A percentile compares a stretch with the other conserved stretches of the same genome.
Conservation (phyloP, 441 rosid genomes). For the Populus hybrid region DNA sequence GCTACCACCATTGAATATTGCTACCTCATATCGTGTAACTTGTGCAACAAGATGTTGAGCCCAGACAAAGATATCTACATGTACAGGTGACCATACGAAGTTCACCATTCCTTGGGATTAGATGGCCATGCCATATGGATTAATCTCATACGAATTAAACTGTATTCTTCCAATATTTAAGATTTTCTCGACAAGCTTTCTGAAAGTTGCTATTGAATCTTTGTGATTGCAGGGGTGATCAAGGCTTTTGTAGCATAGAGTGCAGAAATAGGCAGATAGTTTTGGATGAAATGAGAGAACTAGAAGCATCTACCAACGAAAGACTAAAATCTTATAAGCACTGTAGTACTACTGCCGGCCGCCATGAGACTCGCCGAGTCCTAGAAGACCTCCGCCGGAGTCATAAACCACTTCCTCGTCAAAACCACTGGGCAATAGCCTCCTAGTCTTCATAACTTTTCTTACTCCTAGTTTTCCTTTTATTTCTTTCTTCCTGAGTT, state of each 20-base stretch:
- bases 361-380: slow-evolving; percentile 30
- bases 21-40: slow-evolving; percentile 59
- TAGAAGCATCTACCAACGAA: slow-evolving; percentile 44
- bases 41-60: slow-evolving; percentile 49
- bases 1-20: slow-evolving; percentile 21
- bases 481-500: not conserved
- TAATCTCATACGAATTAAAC: not conserved
- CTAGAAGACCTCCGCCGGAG: slow-evolving; percentile 37
- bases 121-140: not conserved
- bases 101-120: not conserved
- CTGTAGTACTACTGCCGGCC: slow-evolving; percentile 31
- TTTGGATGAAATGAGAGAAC: slow-evolving; percentile 54
- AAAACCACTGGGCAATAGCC: slow-evolving; percentile 36
- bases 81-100: slow-evolving; percentile 54
- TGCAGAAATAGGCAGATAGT: slow-evolving; percentile 70
- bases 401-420: slow-evolving; percentile 17
- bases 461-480: not conserved
- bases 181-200: not conserved
- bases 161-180: not conserved
- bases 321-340: slow-evolving; percentile 37
- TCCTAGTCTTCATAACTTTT: slow-evolving; percentile 7
- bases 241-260: slow-evolving; percentile 71
- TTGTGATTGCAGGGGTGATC: slow-evolving; percentile 55
- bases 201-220: not conserved
- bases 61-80: slow-evolving; percentile 69